Base-by-base conservation (phyloP, 2,329 filamentous ascomycete genomes). In the Alternaria panax region DNA sequence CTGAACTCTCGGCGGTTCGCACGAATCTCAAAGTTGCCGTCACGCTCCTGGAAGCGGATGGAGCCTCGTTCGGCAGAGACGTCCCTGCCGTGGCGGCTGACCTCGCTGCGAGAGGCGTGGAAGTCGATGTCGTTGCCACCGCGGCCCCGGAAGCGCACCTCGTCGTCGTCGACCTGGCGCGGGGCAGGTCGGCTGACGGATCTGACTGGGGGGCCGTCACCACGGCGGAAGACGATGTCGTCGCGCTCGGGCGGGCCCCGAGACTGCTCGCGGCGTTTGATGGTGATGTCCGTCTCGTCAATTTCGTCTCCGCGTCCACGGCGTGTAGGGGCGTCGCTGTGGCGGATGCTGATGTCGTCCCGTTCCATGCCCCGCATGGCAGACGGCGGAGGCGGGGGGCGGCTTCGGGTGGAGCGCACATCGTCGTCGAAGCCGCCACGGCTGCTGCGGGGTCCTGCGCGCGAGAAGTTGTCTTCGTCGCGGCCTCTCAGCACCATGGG, bases 111-210 rank as follows among this genome's bases (percentile, higher is more conserved):
- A 30, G 65, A 63, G 27, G 69, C 62, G 14, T 64, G 70, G 57
- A 71, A 68, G 50, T 82, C 78, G 28, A 73, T 73, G 60, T 68
- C 70, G 60, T 71, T 68, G 57, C 64, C 72, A 63, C 57, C 61
- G 16, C 75, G 71, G 57, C 79, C 79, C 53, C 80, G 70, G 73
- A 85, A 83, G 58, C 80, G 79, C 57, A 85, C 79, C 62, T 85
- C 82, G 54, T 85, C 83, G 28, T 75, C 70, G 30, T 77, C 75
- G 46, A 73, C 71, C 54, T 78, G 75, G 61, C 75, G 75, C 12
- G 74, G 72, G 30, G 74, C 69, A 25, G 71, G 70, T 41, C 56
- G 59, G 59, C 56, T 59, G 56, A 54, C 52, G 32, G 57, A 59
- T 9, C 57, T 47, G 9, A 59, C 60, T 34, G 74, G 65, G 68